Evolutionary conservation across 2,329 filamentous ascomycete genomes (phyloP).

Genomic region (Drechmeria coniospora): DNA sequence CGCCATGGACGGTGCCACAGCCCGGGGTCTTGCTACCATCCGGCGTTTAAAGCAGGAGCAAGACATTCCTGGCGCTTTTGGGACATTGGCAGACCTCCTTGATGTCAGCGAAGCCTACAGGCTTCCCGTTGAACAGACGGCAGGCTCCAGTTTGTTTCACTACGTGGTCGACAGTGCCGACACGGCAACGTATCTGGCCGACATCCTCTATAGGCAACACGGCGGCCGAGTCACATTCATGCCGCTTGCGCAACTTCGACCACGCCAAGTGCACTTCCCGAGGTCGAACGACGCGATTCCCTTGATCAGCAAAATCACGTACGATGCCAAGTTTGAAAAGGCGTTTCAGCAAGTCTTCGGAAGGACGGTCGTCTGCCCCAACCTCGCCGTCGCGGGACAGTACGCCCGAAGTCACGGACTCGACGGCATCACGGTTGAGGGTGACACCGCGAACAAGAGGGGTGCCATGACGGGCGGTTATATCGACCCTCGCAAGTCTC

Average conservation of each 20-base stretch:
- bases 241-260: constrained; percentile 69
- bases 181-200: constrained; percentile 69
- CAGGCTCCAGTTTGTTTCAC: constrained; percentile 84
- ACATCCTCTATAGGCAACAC: constrained; percentile 62
- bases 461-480: constrained; percentile 92
- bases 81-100: constrained; percentile 85
- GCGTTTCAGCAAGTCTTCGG: constrained; percentile 94
- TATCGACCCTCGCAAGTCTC: constrained; percentile 72
- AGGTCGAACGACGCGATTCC: constrained; percentile 77
- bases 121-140: constrained; percentile 81
- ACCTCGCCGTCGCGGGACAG: constrained; percentile 71
- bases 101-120: constrained; percentile 74
- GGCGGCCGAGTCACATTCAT: constrained; percentile 88
- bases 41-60: constrained; percentile 66
- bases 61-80: constrained; percentile 75
- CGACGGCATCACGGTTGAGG: constrained; percentile 85
- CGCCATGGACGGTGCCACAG: constrained; percentile 80
- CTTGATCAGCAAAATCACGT: constrained; percentile 71
- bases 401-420: constrained; percentile 87
- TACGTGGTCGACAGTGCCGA: constrained; percentile 88
- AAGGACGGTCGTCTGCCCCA: constrained; percentile 86
- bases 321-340: constrained; percentile 59
- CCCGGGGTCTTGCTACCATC: constrained; percentile 74
- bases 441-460: constrained; percentile 87
- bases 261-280: constrained; percentile 59